Percentiles rank a stretch among this genome's conserved stretches.
phyloP scores from a whole-genome alignment of 2,329 filamentous ascomycete genomes.

The Penicillium frequentans region DNA sequence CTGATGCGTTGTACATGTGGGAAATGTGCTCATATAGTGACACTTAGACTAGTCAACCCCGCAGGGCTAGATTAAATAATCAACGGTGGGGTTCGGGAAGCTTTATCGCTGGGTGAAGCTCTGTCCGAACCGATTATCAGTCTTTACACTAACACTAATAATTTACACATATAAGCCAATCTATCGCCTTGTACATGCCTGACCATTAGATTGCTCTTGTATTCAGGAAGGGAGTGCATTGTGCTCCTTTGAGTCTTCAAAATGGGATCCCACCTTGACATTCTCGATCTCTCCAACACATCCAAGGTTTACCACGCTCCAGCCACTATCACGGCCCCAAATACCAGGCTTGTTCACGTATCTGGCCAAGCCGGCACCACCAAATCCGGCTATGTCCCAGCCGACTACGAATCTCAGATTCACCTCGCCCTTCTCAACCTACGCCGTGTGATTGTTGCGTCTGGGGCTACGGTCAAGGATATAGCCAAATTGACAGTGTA shows the following conservation, averaged over 20 bases:
- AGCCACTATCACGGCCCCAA: conserved; percentile 7
- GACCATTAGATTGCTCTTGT: not conserved
- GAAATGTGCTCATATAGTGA: not conserved
- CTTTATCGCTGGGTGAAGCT: too few species aligned
- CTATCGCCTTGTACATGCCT: not conserved
- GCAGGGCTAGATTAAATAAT: too few species aligned
- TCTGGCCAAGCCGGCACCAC: conserved; percentile 39
- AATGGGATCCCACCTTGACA: not conserved
- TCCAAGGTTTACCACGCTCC: conserved; percentile 16
- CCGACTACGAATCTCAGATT: conserved; percentile 45
- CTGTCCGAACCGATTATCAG: too few species aligned
- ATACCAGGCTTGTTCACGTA: conserved; percentile 8
- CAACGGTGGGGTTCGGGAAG: too few species aligned
- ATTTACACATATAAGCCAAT: too few species aligned
- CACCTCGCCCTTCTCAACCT: conserved; percentile 43
- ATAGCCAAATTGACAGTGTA: conserved; percentile 46
- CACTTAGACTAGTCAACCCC: not conserved
- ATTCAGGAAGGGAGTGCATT: not conserved
- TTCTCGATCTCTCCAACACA: conserved; percentile 7
- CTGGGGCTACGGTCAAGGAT: conserved; percentile 37
- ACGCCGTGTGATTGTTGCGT: conserved; percentile 35
- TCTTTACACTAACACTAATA: too few species aligned
- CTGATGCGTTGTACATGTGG: not conserved
- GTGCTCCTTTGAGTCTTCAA: not conserved
- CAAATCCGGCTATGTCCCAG: conserved; percentile 32